Base-by-base conservation (phyloP, 176 grass and related monocot genomes). In the Alloteropsis semialata region DNA sequence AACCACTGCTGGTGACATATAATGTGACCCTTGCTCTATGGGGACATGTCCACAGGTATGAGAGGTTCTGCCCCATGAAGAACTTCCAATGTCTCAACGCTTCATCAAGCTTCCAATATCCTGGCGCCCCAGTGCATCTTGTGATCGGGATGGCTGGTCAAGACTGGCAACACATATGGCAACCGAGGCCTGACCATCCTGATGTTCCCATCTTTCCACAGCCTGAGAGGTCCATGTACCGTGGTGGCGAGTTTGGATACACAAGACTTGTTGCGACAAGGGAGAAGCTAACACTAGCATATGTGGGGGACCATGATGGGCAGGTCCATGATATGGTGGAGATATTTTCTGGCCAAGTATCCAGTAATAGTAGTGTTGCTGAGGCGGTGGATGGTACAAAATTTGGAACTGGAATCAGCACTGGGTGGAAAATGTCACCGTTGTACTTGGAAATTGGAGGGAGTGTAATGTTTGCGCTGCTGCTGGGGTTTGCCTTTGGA, bases 61-160 rank as follows among this genome's bases (percentile, higher is more conserved):
- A 99, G 83, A 89, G 96, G 79, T 99, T 96, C 75, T 99, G 93
- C 80, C 93, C 93, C 27, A 45, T 99, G 18, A 94, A 91, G 81
- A 94, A 99, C 36, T 92, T 78, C 38, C 84, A 83, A 50, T 99
- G 96, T 45, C 11, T 90, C 15, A 78, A 93, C 84, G 77, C 72
- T 39, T 81, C 84, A 38, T 99, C 96, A 32, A 92, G 91, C 67
- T 92, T 96, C 27, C 71, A 69, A 77, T 88, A 82, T 89, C 57
- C 65, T 58, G 89, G 93, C 60, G 93, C 93, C 29, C 91, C 93
- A 11, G 91, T 96, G 28, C 96, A 99, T 90, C 45, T 90, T 66
- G 96, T 99, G 63, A 99, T 99, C n/a, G 96, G 96, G 46, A 99
- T 99, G 96, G 96, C 16, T 4, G 96, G 93, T 59, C 87, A 93